A percentile compares a stretch with the other conserved stretches of the same genome.
Conservation (phyloP, 805 yeast genomes). For the Sugiyamaella chiloensis region DNA sequence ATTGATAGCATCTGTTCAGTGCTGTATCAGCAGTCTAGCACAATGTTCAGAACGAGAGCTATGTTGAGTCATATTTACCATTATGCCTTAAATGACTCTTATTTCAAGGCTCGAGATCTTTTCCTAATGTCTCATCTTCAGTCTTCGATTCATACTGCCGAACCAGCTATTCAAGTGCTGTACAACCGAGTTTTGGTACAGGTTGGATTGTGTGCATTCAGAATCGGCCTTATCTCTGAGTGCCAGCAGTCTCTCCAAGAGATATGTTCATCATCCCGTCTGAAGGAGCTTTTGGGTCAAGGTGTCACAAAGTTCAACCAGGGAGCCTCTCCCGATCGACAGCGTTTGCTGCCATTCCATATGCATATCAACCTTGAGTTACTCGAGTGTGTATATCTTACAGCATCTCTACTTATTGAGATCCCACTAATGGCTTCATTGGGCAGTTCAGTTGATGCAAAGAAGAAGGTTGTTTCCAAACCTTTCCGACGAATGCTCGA, state of each 20-base stretch:
- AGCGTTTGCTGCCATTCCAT: conserved; percentile 91
- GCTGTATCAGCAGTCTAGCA: conserved; percentile 63
- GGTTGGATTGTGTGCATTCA: conserved; percentile 93
- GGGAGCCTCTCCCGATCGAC: conserved; percentile 48
- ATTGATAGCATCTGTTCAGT: conserved; percentile 63
- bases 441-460: conserved; percentile 48
- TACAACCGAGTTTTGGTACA: conserved; percentile 96
- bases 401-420: conserved; percentile 84
- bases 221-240: conserved; percentile 80
- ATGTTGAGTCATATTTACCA: conserved; percentile 83
- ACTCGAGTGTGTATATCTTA: conserved; percentile 89
- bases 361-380: conserved; percentile 96
- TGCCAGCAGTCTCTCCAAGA: conserved; percentile 85
- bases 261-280: conserved; percentile 77
- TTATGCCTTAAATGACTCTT: conserved; percentile 84
- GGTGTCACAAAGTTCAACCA: conserved; percentile 71
- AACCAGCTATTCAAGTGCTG: conserved; percentile 80
- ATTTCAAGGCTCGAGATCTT: conserved; percentile 82
- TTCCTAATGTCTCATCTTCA: conserved; percentile 83
- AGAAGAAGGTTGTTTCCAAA: conserved; percentile 67
- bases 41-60: conserved; percentile 75
- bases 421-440: conserved; percentile 84
- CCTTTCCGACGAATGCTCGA: conserved; percentile 90
- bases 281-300: conserved; percentile 92
- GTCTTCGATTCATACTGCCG: conserved; percentile 77